Evolutionary conservation across 129 eudicot genomes (phyloP).

Genomic region (Flaveria bidentis): DNA sequence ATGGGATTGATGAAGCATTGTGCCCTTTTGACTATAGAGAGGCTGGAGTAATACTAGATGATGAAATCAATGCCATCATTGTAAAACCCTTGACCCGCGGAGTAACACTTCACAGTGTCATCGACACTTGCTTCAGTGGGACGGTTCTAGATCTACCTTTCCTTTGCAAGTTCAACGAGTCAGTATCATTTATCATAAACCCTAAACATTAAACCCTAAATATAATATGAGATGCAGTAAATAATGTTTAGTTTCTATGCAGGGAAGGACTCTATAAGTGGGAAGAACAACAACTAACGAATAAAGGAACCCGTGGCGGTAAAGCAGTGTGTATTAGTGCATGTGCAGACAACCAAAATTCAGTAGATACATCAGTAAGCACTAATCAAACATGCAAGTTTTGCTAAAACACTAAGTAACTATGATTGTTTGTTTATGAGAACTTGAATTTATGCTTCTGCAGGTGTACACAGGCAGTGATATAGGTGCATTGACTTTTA

Average conservation of each 20-base stretch:
- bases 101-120: constrained; percentile 62
- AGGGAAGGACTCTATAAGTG: constrained; percentile 59
- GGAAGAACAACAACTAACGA: constrained; percentile 51
- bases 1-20: constrained; percentile 70
- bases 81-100: constrained; percentile 73
- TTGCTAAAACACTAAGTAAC: too few species aligned
- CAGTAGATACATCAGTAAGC: constrained; percentile 61
- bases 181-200: constrained; percentile 19
- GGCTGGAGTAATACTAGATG: constrained; percentile 61
- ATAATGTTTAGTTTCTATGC: constrained; percentile 10
- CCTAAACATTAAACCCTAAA: too few species aligned
- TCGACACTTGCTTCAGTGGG: constrained; percentile 71
- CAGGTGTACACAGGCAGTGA: constrained; percentile 65
- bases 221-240: background rate
- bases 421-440: too few species aligned
- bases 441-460: background rate
- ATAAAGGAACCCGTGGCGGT: constrained; percentile 72
- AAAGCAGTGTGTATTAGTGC: constrained; percentile 65
- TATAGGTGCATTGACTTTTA: constrained; percentile 65
- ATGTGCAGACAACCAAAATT: constrained; percentile 62
- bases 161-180: constrained; percentile 59
- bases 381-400: background rate
- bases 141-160: constrained; percentile 65
- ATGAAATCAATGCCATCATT: constrained; percentile 65
- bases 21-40: constrained; percentile 67